Conservation (phyloP, 345 rosid genomes). For the Sapria himalayana region DNA sequence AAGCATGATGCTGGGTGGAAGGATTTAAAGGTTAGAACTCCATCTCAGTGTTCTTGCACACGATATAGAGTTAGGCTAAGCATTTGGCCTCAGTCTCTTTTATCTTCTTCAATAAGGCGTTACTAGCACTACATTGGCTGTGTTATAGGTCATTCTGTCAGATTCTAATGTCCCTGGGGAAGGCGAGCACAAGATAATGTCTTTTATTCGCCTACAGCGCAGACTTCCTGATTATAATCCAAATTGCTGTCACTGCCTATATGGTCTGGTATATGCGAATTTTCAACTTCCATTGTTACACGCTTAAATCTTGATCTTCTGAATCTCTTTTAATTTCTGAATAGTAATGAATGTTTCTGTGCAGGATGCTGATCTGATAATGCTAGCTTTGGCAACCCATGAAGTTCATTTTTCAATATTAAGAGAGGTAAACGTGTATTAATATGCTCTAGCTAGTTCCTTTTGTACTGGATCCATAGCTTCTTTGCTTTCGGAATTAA, state of each 20-base stretch:
- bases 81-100: neutral
- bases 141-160: slow-evolving; percentile 14
- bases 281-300: neutral
- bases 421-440: slow-evolving; percentile 15
- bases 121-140: no score
- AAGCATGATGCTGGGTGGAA: slow-evolving; percentile 9
- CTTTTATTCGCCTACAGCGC: slow-evolving; percentile 9
- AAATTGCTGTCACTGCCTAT: slow-evolving; percentile 12
- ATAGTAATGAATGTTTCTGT: neutral
- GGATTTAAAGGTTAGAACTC: slow-evolving; percentile 8
- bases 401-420: slow-evolving; percentile 15
- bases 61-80: neutral
- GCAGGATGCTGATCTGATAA: slow-evolving; percentile 15
- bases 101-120: no score
- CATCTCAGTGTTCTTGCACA: neutral
- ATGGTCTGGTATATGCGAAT: slow-evolving; percentile 13
- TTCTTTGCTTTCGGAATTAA: no score
- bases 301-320: neutral
- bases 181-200: slow-evolving; percentile 18
- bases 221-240: slow-evolving; percentile 7
- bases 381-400: slow-evolving; percentile 14
- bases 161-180: slow-evolving; percentile 21
- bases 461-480: neutral
- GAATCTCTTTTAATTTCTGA: neutral
- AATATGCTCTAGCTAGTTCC: no score